These are phyloP conservation scores for Paramecium biaurelia DNA, from an alignment of 73 alveolate species.

Conservation along the genomic window DNA sequence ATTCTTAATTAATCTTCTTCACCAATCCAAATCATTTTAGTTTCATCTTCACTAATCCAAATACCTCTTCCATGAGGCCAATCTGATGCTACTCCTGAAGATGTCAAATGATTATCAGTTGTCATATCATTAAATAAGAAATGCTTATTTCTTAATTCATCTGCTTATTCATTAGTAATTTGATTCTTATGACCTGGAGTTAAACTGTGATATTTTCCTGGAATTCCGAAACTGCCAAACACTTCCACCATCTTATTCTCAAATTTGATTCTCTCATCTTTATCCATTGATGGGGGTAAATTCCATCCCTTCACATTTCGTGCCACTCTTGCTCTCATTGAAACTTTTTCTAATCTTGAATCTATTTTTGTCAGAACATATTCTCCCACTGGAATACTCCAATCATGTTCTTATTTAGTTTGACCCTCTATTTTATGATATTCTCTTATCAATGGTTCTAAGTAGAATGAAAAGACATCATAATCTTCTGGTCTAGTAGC, in stretches of 20 bases:
- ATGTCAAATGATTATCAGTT: constrained; percentile 3
- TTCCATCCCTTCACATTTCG: constrained; percentile 13
- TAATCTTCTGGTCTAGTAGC: constrained; percentile 33
- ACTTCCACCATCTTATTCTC: constrained; percentile 18
- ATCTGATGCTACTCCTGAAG: constrained; percentile 24
- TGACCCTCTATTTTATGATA: background rate
- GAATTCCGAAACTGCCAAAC: constrained; percentile 5
- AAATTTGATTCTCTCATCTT: constrained; percentile 1
- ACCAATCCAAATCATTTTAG: constrained; percentile 13
- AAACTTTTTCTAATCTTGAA: background rate
- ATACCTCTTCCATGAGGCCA: constrained; percentile 25
- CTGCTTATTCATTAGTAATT: background rate
- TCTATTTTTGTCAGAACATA: background rate
- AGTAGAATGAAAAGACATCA: background rate
- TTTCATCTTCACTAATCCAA: background rate
- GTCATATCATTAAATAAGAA: constrained; percentile 1
- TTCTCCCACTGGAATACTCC: background rate
- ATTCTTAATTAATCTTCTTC: constrained; percentile 13
- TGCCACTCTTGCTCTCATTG: constrained; percentile 31
- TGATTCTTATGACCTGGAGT: background rate
- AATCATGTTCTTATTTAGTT: background rate
- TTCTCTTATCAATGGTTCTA: constrained; percentile 2
- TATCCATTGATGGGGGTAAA: background rate
- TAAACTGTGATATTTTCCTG: background rate
- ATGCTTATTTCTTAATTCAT: background rate